Conservation (phyloP, 306 rosid genomes). For the Ceratonia siliqua region DNA sequence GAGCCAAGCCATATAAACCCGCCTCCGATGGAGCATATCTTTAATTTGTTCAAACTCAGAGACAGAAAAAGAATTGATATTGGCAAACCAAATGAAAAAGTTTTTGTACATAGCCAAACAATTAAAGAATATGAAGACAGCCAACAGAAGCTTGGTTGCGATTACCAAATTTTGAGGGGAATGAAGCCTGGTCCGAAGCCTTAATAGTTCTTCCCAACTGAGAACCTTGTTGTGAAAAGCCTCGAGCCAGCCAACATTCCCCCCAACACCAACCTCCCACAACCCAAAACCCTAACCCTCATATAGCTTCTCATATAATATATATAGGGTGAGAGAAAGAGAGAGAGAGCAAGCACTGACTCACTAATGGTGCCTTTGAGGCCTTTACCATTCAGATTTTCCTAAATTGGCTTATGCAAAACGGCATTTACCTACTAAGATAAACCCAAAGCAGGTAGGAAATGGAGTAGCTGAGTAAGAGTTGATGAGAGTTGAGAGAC, state of each 20-base stretch:
- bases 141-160: no score
- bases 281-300: conserved; percentile 54
- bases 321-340: conserved; percentile 37
- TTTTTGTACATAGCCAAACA: no score
- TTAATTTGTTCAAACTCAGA: no score
- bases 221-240: conserved; percentile 48
- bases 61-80: no score
- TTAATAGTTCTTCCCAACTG: conserved; percentile 34
- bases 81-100: neutral
- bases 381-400: conserved; percentile 38
- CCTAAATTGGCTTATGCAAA: conserved; percentile 51
- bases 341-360: conserved; percentile 33
- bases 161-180: conserved; percentile 54
- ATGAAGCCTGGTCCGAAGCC: conserved; percentile 96
- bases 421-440: conserved; percentile 37
- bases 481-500: no score
- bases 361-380: conserved; percentile 34
- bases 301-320: conserved; percentile 37
- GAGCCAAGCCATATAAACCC: neutral
- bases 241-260: conserved; percentile 97
- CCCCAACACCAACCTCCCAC: conserved; percentile 43
- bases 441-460: conserved; percentile 15
- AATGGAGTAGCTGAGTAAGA: no score
- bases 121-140: no score
- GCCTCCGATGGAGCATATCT: no score